Conservation (phyloP, 1,139 yeast species). For the Yamadazyma diospyri region DNA sequence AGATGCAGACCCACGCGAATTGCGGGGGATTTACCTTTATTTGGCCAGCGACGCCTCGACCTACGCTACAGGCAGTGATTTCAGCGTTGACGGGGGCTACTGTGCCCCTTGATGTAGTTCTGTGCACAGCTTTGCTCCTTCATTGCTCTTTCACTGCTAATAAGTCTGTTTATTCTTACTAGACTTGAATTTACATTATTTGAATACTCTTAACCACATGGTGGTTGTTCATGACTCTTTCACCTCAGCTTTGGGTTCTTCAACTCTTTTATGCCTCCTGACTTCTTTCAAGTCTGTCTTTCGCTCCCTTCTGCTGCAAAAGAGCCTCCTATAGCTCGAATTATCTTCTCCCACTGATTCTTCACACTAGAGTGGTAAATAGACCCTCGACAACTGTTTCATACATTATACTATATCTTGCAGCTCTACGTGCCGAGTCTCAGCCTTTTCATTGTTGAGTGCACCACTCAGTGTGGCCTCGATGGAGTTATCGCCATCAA, state of each 20-base stretch:
- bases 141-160: too few relatives aligned
- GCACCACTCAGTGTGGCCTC: slow-evolving; percentile 7
- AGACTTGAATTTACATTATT: neutral
- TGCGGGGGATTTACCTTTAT: slow-evolving; percentile 39
- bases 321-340: too few relatives aligned
- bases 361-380: too few relatives aligned
- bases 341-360: too few relatives aligned
- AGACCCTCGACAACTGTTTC: too few relatives aligned
- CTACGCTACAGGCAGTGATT: slow-evolving; percentile 44
- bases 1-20: slow-evolving; percentile 37
- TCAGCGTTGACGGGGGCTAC: slow-evolving; percentile 47
- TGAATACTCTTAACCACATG: neutral
- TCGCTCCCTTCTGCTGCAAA: too few relatives aligned
- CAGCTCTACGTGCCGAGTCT: slow-evolving; percentile 6
- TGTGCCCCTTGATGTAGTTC: slow-evolving; percentile 38
- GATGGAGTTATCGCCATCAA: slow-evolving; percentile 10
- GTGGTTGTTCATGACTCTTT: too few relatives aligned
- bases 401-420: slow-evolving; percentile 5
- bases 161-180: too few relatives aligned
- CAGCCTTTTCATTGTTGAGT: slow-evolving; percentile 6
- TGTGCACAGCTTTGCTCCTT: too few relatives aligned
- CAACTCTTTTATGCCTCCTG: too few relatives aligned
- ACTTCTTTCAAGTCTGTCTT: too few relatives aligned
- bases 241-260: too few relatives aligned
- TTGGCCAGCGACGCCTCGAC: slow-evolving; percentile 39